Evolutionary conservation across 495 filamentous ascomycete species (phyloP), one percentile per base, ranked within the genome.

Genomic region (Hyaloscypha finlandica): DNA sequence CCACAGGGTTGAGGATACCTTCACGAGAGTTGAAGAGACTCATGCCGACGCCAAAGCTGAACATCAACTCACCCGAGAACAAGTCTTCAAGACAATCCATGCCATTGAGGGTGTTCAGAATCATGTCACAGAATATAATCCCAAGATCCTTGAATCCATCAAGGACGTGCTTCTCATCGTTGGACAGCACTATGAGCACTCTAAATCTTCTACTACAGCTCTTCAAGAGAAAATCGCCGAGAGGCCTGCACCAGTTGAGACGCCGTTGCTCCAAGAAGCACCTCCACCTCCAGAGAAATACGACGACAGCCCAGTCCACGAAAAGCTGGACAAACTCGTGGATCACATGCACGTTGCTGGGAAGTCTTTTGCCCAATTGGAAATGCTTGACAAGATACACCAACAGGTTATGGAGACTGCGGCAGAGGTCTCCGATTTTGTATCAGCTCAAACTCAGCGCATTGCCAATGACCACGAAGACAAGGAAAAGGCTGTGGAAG

Each of bases 351-450:
- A 84, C 1, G 75, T 73, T 55, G 81, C 86, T 19, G 80, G 81
- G 64, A 84, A 86, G 68, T 79, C 85, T 3, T 83, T 86, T 64
- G 77, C 83, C 4, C 87, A 90, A 59, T 78, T 91, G 5, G 89
- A 90, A 67, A 90, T 92, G 59, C 84, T 99, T 9, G 92, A 96
- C 70, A 85, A 93, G 73, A 94, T 98, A 69, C 93, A 97, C 74
- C 83, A 90, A 71, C 90, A 97, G 68, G 93, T 99, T 53, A 88
- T 91, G 74, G 81, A 87, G 54, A 97, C 92, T n/a, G 90, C 94
- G 0, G 87, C 86, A 29, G 91, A 92, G 72, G 89, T 99, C 70
- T 88, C 88, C n/a, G 86, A 89, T 51, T 97, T 97, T 79, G 85
- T 98, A 45, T 84, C 87, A 11, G 83, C 85, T 3, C 95, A 98